phyloP scores from a whole-genome alignment of 2,329 filamentous ascomycete genomes.

The Acephala macrosclerotiorum region DNA sequence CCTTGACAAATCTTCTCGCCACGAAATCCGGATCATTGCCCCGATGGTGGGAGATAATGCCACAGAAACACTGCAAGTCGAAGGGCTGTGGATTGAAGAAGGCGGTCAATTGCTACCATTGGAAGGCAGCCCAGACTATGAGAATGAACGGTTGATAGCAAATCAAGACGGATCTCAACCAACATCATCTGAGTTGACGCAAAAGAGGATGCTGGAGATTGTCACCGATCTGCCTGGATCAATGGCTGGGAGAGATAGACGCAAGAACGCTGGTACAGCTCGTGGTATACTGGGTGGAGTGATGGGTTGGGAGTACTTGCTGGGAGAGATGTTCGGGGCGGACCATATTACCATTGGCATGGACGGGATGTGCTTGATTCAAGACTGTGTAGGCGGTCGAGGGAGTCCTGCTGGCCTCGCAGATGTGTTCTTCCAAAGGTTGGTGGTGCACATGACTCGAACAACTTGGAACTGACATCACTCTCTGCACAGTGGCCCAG shows the following conservation, averaged over 20 bases:
- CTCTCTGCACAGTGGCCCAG: constrained; percentile 30
- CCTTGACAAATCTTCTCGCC: constrained; percentile 25
- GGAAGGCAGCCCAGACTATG: neutral
- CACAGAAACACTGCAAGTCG: constrained; percentile 36
- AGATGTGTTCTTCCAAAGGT: constrained; percentile 42
- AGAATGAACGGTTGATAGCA: neutral
- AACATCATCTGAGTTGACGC: neutral
- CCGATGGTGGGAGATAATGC: constrained; percentile 32
- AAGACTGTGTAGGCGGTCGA: constrained; percentile 44
- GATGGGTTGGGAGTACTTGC: constrained; percentile 46
- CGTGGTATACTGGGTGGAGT: constrained; percentile 35
- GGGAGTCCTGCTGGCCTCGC: constrained; percentile 39
- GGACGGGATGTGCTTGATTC: constrained; percentile 46
- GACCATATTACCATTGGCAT: constrained; percentile 45
- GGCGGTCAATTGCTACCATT: constrained; percentile 31
- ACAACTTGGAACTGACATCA: constrained; percentile 18
- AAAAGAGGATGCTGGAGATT: constrained; percentile 41
- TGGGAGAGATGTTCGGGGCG: constrained; percentile 47
- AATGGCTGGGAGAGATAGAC: constrained; percentile 25
- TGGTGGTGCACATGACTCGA: neutral
- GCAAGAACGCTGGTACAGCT: constrained; percentile 21
- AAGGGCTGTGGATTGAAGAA: constrained; percentile 39
- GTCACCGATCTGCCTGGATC: constrained; percentile 43
- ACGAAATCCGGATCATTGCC: constrained; percentile 39
- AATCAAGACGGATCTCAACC: neutral